phyloP scores from a whole-genome alignment of 495 filamentous ascomycete genomes.

The Wilcoxina mikolae region DNA sequence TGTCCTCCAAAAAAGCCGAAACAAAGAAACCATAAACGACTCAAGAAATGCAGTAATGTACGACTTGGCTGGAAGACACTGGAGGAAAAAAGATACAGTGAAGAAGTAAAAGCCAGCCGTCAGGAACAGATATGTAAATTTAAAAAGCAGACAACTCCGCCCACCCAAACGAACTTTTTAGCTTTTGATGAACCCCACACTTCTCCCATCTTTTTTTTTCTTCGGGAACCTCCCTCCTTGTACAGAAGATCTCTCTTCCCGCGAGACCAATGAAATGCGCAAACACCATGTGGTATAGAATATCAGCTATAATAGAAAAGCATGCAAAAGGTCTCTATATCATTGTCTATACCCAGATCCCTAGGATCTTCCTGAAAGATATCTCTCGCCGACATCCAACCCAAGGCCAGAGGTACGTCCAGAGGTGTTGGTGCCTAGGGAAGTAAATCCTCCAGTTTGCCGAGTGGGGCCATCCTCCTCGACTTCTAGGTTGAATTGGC shows the following conservation, averaged over 20 bases:
- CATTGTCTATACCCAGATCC: not conserved
- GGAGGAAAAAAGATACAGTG: no score
- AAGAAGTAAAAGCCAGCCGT: no score
- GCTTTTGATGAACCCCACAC: not conserved
- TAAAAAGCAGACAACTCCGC: not conserved
- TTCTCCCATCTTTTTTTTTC: not conserved
- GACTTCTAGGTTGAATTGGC: conserved; percentile 27
- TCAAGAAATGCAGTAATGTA: no score
- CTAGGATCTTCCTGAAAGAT: not conserved
- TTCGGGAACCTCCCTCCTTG: not conserved
- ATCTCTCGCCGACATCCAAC: conserved; percentile 17
- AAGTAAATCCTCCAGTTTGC: conserved; percentile 14
- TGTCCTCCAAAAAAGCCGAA: no score
- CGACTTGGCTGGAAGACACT: no score
- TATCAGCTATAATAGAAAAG: not conserved
- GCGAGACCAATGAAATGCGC: not conserved
- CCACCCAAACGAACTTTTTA: not conserved
- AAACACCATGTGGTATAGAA: conserved; percentile 1
- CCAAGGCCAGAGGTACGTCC: conserved; percentile 20
- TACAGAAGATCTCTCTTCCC: not conserved
- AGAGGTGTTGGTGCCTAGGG: conserved; percentile 6
- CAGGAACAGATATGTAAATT: no score
- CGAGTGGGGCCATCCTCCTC: conserved; percentile 20
- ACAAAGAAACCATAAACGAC: not conserved
- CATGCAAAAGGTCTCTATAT: not conserved